Base-by-base conservation (phyloP, 352 stramenopile genomes). In the Pilasporangium apinafurcum region DNA sequence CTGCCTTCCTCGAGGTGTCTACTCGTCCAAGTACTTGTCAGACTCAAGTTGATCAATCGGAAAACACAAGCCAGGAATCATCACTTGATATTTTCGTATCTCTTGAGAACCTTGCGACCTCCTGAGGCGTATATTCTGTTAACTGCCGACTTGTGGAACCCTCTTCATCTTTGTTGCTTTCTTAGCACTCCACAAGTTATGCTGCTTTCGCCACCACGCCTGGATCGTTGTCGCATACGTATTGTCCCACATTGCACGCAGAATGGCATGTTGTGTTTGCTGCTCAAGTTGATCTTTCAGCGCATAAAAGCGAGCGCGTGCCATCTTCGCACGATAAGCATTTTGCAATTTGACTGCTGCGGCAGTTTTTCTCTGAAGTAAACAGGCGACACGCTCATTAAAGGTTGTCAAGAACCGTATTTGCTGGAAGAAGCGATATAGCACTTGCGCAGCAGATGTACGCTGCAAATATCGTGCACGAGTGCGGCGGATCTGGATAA, bases 211-310 rank as follows among this genome's bases (percentile, higher is more conserved):
- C 72, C 77, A 90, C 56, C 69, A 83, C 5, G 37, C 59, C 52
- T 87, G 72, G 26, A 90, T 79, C 5, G 56, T 65, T 9, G 69
- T 83, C 18, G 78, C 78, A 44, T 84, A 87, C n/a, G 72, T 68
- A 24, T 85, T 82, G 31, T 67, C 47, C 78, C 78, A 90, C 78
- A 90, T 90, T 1, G 39, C 9, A 2, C 62, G 47, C 22, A 90
- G 44, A 17, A 83, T 61, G 17, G 67, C 53, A 13, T 69, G 57
- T 0, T 75, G 59, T n/a, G 53, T 63, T 31, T 77, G 68, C 4
- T 65, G 69, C 37, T 90, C 78, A 27, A 90, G 48, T 4, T 49
- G 41, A 35, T 83, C 75, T 35, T 80, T 77, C n/a, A 90, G 51
- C 8, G 55, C 54, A 51, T 86, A 73, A 38, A 90, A 82, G 1